Base-by-base conservation (phyloP, 2,329 filamentous ascomycete species). In the Botrytis sinoallii region DNA sequence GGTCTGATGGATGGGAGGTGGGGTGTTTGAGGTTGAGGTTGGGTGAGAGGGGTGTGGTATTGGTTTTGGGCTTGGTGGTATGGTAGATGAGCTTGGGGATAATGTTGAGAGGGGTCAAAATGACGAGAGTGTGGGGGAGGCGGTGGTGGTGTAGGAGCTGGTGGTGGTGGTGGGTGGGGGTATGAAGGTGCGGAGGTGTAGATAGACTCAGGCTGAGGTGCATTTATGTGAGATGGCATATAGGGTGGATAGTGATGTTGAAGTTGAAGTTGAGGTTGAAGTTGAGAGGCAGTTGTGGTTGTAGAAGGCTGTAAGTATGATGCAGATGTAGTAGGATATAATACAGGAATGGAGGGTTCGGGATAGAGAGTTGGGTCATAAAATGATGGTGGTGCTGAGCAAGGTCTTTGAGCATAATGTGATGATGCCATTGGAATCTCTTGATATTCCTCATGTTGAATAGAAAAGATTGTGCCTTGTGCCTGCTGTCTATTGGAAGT, bases 131-230 rank as follows among this genome's bases (percentile, higher is more conserved):
- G 18, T 20, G 52, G 29, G 8, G 42, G 38, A 68, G n/a, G 16
- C 6, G 72, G 66, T 29, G 71, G 71, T 5, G 72, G 72, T 35
- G 65, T 70, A 25, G 72, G 72, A n/a, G 29, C 71, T 10, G 71
- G 22, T n/a, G 66, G 72, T 18, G 66, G 66, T 44, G 66, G 66
- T 10, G 44, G 32, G 20, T 55, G 18, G 5, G 67, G 42, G 7
- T 29, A 63, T 29, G 14, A 8, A 20, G 25, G 22, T 22, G 35
- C 16, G 22, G 22, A 35, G 10, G 64, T 25, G 35, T 46, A 25
- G 2, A 22, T 32, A 7, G 52, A 46, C 2, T 67, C 40, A 1
- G 25, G 7, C 7, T 60, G 48, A 22, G n/a, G 40, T n/a, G 9
- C 20, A 32, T n/a, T 32, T 6, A n/a, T 42, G 2, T 57, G 40